phyloP scores from a whole-genome alignment of 495 filamentous ascomycete genomes.

The Annulohypoxylon moriforme region DNA sequence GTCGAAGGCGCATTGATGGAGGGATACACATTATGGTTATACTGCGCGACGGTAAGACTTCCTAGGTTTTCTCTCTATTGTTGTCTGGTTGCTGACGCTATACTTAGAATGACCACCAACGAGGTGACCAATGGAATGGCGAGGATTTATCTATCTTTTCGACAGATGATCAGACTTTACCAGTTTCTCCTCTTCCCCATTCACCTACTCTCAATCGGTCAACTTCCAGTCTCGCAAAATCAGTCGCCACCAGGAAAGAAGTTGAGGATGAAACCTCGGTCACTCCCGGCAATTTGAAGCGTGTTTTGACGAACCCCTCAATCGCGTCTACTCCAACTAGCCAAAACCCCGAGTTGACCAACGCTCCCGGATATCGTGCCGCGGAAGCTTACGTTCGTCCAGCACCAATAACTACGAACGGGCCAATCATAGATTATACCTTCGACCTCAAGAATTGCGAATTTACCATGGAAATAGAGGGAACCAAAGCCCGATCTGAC shows the following conservation, averaged over 20 bases:
- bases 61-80: neutral
- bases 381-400: conserved; percentile 93
- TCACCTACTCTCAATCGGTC: conserved; percentile 54
- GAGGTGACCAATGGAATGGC: conserved; percentile 97
- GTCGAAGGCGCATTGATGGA: conserved; percentile 83
- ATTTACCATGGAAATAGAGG: conserved; percentile 76
- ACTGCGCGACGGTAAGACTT: conserved; percentile 71
- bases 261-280: conserved; percentile 67
- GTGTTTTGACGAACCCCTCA: conserved; percentile 74
- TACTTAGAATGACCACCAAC: conserved; percentile 80
- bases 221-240: conserved; percentile 48
- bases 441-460: conserved; percentile 82
- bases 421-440: conserved; percentile 71
- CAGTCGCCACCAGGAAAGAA: conserved; percentile 49
- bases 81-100: conserved; percentile 16
- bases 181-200: conserved; percentile 59
- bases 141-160: conserved; percentile 95
- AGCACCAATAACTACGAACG: conserved; percentile 79
- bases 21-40: conserved; percentile 91
- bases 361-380: conserved; percentile 80
- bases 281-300: conserved; percentile 77
- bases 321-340: conserved; percentile 70
- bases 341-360: conserved; percentile 62
- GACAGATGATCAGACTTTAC: conserved; percentile 78
- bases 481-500: conserved; percentile 61